phyloP scores from a whole-genome alignment of 2,329 filamentous ascomycete genomes.

The Gyromitra esculenta region DNA sequence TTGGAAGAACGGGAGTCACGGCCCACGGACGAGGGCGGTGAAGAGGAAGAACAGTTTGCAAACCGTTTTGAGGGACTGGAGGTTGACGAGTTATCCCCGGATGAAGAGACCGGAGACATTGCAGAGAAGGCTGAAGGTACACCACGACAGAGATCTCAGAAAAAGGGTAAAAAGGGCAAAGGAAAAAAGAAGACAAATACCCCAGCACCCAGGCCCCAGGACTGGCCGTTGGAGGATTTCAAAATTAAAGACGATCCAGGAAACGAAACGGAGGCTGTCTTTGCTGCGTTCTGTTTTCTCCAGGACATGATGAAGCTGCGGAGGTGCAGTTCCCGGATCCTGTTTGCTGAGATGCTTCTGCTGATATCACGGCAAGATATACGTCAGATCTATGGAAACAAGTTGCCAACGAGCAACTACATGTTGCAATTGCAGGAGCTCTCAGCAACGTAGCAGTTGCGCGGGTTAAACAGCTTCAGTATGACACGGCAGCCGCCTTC shows the following conservation, averaged over 20 bases:
- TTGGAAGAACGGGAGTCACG: slow-evolving; percentile 20
- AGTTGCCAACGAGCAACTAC: slow-evolving; percentile 63
- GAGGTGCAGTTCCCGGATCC: not conserved
- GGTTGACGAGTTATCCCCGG: not conserved
- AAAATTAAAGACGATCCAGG: slow-evolving; percentile 61
- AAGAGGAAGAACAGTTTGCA: slow-evolving; percentile 55
- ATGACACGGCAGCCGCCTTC: slow-evolving; percentile 63
- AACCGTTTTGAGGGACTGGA: slow-evolving; percentile 8
- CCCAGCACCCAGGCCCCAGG: slow-evolving; percentile 37
- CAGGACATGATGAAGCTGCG: slow-evolving; percentile 62
- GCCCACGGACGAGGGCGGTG: slow-evolving; percentile 43
- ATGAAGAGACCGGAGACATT: not conserved
- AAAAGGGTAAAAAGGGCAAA: slow-evolving; percentile 57
- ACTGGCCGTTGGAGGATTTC: slow-evolving; percentile 57
- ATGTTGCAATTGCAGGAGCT: slow-evolving; percentile 63
- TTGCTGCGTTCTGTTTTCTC: slow-evolving; percentile 62
- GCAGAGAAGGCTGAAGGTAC: slow-evolving; percentile 43
- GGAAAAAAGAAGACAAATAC: slow-evolving; percentile 48
- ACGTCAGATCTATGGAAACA: slow-evolving; percentile 62
- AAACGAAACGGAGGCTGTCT: slow-evolving; percentile 54
- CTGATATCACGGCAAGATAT: slow-evolving; percentile 49
- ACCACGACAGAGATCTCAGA: slow-evolving; percentile 55
- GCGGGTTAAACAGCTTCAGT: slow-evolving; percentile 61
- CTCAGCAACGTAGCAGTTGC: slow-evolving; percentile 62
- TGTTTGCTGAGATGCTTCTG: not conserved